Evolutionary conservation across 1,284 basidiomycete species (phyloP).

Genomic region (Ceratobasidium sp.): DNA sequence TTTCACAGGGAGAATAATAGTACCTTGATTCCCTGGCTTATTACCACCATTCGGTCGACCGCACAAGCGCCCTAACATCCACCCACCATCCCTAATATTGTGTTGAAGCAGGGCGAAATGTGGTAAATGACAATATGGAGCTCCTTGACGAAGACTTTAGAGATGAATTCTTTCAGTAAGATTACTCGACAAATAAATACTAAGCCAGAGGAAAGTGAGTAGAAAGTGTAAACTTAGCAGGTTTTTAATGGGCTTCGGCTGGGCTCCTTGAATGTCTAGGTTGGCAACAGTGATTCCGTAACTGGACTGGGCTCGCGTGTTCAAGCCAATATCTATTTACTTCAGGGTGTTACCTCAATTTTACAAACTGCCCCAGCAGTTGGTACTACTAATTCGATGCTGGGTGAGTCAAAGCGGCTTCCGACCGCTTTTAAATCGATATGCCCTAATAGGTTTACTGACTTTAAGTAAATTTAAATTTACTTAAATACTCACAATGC

Average conservation of each 20-base stretch:
- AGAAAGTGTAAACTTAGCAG: too few species aligned
- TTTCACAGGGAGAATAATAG: background rate
- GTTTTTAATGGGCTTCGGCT: too few species aligned
- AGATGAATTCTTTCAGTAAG: background rate
- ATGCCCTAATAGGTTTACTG: constrained; percentile 35
- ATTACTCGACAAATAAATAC: too few species aligned
- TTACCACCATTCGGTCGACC: constrained; percentile 5
- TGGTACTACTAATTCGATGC: background rate
- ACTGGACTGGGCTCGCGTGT: too few species aligned
- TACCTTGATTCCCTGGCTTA: background rate
- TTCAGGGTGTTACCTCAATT: too few species aligned
- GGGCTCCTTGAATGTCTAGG: too few species aligned
- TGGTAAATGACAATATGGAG: constrained; percentile 14
- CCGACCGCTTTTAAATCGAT: background rate
- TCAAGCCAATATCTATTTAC: too few species aligned
- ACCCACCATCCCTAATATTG: constrained; percentile 20
- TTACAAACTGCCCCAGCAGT: background rate
- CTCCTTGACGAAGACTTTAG: background rate
- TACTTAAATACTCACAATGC: background rate
- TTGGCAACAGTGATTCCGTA: too few species aligned
- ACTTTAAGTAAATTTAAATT: too few species aligned
- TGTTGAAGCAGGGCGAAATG: background rate
- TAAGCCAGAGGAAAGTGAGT: too few species aligned
- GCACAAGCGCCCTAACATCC: background rate
- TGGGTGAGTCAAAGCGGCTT: constrained; percentile 1